Base-by-base conservation (phyloP, 768 basidiomycete genomes). In the Amyloporia xantha region DNA sequence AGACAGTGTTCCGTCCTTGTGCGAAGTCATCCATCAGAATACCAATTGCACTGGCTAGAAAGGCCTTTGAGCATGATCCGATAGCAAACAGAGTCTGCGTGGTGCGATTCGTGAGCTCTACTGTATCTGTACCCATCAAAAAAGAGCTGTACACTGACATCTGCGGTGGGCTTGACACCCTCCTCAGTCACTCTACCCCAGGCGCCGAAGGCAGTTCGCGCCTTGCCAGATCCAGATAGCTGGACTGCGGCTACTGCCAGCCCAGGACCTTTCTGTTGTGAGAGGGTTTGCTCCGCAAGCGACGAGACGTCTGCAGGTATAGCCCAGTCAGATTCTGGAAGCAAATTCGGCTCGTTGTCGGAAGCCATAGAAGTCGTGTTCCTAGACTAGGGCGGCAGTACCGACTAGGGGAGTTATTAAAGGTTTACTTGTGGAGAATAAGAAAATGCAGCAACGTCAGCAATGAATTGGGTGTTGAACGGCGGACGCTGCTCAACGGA, bases 1-100 rank as follows among this genome's bases (percentile, higher is more conserved):
- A 50, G 1, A 60, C 61, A 3, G 37, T 35, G 39, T 66, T 66
- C 10, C 54, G 54, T 4, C 62, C 65, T 15, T 59, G 51, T 13
- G 62, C 64, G 47, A 58, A 65, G 51, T 68, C 63, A 30, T 66
- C 63, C 38, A 66, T 65, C 2, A 69, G 56, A 4, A 67, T 47
- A 4, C 67, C 65, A 10, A 69, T 13, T 7, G 64, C 53, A 2
- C 55, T 50, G 0, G 62, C 54, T 2, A 61, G 48, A 46, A 68
- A 69, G 0, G 61, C 61, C 41, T 68, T 68, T 2, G 63, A 66
- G 51, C 59, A 62, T 2, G 66, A 67, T 6, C 54, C 66, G 10
- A 66, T 42, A 6, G 38, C 42, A 44, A 66, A 68, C 2, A 64
- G 51, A 4, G 63, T 66, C 66, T 68, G 36, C 17, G 7, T 5